Evolutionary conservation across 495 filamentous ascomycete genomes (phyloP), one percentile per base, ranked within the genome.

Genomic region (Choiromyces venosus): DNA sequence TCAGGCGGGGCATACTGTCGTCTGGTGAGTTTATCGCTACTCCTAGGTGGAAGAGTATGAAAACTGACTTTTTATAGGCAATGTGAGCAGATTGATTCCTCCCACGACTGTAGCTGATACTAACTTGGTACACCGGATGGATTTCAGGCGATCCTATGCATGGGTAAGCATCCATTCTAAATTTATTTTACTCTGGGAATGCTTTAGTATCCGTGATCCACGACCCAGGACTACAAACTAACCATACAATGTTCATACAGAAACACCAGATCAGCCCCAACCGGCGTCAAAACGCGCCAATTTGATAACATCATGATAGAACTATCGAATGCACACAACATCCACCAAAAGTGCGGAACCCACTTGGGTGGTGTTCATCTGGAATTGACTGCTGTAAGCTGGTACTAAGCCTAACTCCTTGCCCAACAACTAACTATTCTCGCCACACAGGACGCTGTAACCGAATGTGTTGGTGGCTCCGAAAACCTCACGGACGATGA

Each of bases 301-400:
- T 98, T 98, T 83, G 86, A 86, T 44, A 88, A 92, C 82, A 96
- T 99, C 73, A 88, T 97, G 76, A 88, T 87, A 18, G 96, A 98
- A 85, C 85, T 98, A 52, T 85, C 88, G 66, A 87, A 91, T 76
- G 91, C 93, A 4, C 84, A 97, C 69, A 84, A 86, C 73, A 93
- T 98, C 72, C 96, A 99, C 78, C 89, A 90, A 73, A 88, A 93
- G 69, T 85, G 92, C 37, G 89, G 90, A 39, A 93, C 90, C 68
- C 93, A 92, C 81, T 87, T 99, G 0, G 96, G 96, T 71, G 95
- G 95, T 68, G 92, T 98, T 79, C 95, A 99, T 84, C 85, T 99
- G 25, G 95, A 99, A 83, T 82, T 98, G 37, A 99, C 95, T 0
- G 95, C 95, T 18, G 74, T 77, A 76, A 76, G 69, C 56, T 44